These are phyloP conservation scores for Aquilaria agallochum DNA, from an alignment of 441 rosid genomes.

Conservation along the genomic window DNA sequence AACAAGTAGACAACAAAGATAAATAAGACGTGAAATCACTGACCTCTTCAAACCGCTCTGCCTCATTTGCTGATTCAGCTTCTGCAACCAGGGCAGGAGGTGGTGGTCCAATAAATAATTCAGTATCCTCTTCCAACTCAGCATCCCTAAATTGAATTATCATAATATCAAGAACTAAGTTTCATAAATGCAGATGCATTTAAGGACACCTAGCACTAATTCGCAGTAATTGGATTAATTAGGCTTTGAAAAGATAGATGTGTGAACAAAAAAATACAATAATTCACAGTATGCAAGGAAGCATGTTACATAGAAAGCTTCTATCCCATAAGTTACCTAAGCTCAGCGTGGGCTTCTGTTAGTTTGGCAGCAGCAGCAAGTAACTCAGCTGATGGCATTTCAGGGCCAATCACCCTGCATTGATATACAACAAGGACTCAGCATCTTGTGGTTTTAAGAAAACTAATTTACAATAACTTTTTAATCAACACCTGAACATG, in stretches of 20 bases:
- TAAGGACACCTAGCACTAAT: too few species aligned
- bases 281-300: constrained; percentile 1
- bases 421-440: constrained; percentile 14
- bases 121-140: constrained; percentile 81
- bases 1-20: not conserved
- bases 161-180: constrained; percentile 10
- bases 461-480: too few species aligned
- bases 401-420: constrained; percentile 84
- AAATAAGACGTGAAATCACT: constrained; percentile 16
- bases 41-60: constrained; percentile 97
- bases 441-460: too few species aligned
- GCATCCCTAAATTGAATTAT: constrained; percentile 55
- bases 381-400: constrained; percentile 90
- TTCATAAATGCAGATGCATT: not conserved
- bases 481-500: too few species aligned
- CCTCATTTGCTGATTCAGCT: constrained; percentile 87
- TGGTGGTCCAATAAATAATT: constrained; percentile 81
- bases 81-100: constrained; percentile 93
- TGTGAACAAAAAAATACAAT: not conserved
- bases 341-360: constrained; percentile 91
- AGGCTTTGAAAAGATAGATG: too few species aligned
- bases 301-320: not conserved
- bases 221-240: too few species aligned
- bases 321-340: constrained; percentile 38
- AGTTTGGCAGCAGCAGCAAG: constrained; percentile 95